Evolutionary conservation across 139 green algal species (phyloP), one percentile per base, ranked within the genome.

Genomic region (Dunaliella primolecta): DNA sequence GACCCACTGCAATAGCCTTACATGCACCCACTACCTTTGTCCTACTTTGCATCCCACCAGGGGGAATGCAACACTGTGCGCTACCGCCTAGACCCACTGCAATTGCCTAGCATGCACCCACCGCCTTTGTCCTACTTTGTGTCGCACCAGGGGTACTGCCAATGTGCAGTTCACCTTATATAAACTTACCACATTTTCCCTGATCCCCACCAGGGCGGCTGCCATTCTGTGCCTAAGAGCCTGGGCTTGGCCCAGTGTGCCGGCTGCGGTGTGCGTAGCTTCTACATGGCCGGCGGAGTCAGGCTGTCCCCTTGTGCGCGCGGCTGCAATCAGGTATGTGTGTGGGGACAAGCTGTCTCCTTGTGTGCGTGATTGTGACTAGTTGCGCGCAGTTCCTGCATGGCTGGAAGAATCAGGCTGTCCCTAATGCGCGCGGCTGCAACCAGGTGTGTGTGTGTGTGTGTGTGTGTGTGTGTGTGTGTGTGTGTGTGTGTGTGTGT

Each of bases 181-280:
- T n/a, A n/a, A n/a, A n/a, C n/a, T n/a, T n/a, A n/a, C n/a, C n/a
- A n/a, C n/a, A n/a, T n/a, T n/a, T n/a, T n/a, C n/a, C n/a, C n/a
- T n/a, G n/a, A n/a, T n/a, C n/a, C n/a, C n/a, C n/a, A n/a, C n/a
- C 46, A 64, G 46, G 46, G 46, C 46, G 15, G 7, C 15, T 64
- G 7, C 7, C 46, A 64, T 15, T 64, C 7, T 64, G 75, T 80
- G 75, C 75, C 75, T 2, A 80, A 80, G n/a, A 80, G n/a, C 7
- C 30, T 80, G 75, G 75, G 75, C n/a, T 37, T 80, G n/a, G 75
- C 75, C 75, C 32, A 33, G 11, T 80, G 75, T 36, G 75, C 75
- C 1, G 75, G 75, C 2, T 80, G 75, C 7, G 75, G 75, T 2
- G 75, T 30, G 30, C 75, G 75, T 33, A 33, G 75, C 75, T 80